A percentile compares a stretch with the other conserved stretches of the same genome.
phyloP scores from a whole-genome alignment of 257 asterid genomes.

The Hygrophila difformis region DNA sequence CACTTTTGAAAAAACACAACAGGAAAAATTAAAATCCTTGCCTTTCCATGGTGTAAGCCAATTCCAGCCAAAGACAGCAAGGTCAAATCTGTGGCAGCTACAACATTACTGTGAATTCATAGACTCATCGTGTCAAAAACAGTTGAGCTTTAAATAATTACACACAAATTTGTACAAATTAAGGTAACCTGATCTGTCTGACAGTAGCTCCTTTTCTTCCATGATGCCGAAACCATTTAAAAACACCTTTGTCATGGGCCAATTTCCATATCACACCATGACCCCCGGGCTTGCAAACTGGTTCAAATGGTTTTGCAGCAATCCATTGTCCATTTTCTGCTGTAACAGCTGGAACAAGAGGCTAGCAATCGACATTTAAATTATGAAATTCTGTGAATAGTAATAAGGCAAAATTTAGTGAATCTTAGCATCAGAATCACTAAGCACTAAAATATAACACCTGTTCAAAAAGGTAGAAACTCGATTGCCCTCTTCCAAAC shows the following conservation, averaged over 20 bases:
- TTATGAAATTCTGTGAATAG: constrained; percentile 25
- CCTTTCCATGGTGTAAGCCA: constrained; percentile 86
- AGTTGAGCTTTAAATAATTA: constrained; percentile 19
- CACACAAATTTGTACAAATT: constrained; percentile 9
- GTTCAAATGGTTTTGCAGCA: constrained; percentile 50
- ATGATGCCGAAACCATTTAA: constrained; percentile 74
- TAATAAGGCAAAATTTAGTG: constrained; percentile 12
- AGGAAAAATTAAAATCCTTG: constrained; percentile 24
- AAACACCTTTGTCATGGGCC: constrained; percentile 88
- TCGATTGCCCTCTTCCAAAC: constrained; percentile 93
- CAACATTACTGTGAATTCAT: constrained; percentile 74
- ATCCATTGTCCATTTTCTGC: constrained; percentile 97
- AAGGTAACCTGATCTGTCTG: constrained; percentile 82
- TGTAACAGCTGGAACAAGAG: constrained; percentile 95
- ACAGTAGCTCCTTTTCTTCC: constrained; percentile 92
- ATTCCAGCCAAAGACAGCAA: constrained; percentile 93
- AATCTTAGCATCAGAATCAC: constrained; percentile 8
- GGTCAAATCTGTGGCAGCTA: constrained; percentile 96
- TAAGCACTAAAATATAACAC: constrained; percentile 29
- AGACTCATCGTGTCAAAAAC: constrained; percentile 36
- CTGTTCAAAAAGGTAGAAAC: constrained; percentile 85
- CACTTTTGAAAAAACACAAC: constrained; percentile 12
- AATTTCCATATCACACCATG: constrained; percentile 99
- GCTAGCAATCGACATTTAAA: constrained; percentile 50
- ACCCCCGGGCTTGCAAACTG: constrained; percentile 98